Conservation (phyloP, 129 eudicot species). For the Flaveria brownii region DNA sequence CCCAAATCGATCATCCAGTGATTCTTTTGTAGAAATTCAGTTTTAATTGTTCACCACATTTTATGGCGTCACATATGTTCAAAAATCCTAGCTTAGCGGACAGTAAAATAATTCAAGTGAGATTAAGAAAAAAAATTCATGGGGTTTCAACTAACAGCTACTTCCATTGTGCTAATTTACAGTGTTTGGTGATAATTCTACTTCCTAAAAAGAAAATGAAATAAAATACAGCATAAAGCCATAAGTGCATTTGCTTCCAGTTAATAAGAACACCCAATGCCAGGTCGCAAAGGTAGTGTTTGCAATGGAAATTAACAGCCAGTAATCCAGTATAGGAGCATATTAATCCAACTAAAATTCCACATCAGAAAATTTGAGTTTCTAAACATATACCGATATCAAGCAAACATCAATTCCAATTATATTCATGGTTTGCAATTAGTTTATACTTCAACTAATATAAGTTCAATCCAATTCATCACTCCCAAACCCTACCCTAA, state of each 20-base stretch:
- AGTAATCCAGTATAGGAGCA: background rate
- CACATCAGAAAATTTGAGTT: background rate
- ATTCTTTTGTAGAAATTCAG: background rate
- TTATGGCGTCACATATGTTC: background rate
- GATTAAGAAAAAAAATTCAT: background rate
- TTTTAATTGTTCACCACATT: background rate
- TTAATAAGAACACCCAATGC: conserved; percentile 10
- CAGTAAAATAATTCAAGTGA: background rate
- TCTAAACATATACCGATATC: background rate
- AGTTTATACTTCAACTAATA: background rate
- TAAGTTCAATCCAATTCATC: background rate
- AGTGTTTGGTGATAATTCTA: background rate
- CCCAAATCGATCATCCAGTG: background rate
- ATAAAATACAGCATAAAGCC: background rate
- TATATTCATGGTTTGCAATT: conserved; percentile 4
- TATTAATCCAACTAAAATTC: conserved; percentile 12
- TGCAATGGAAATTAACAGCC: background rate
- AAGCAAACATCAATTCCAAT: conserved; percentile 5
- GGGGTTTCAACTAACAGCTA: background rate
- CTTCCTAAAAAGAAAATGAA: background rate
- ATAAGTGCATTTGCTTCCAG: conserved; percentile 3
- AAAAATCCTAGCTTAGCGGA: background rate
- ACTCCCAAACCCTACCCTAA: conserved; percentile 7
- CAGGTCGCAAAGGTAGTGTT: background rate
- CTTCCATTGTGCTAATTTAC: background rate